Conservation (phyloP, 2,329 filamentous ascomycete species). For the Trichoderma harzianum region DNA sequence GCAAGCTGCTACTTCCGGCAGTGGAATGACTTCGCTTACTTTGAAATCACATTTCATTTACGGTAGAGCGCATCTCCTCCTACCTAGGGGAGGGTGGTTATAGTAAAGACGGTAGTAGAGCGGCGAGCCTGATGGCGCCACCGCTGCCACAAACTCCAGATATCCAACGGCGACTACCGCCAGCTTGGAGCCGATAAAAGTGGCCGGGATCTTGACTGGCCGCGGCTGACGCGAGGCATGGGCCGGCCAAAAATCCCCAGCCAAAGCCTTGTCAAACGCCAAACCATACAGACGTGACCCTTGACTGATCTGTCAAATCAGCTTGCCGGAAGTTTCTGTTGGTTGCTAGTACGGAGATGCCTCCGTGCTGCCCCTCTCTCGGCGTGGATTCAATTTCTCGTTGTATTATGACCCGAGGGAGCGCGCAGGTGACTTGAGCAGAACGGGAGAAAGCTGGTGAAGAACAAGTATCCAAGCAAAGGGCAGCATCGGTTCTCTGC, state of each 20-base stretch:
- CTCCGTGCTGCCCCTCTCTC: not conserved
- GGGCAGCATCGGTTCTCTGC: not conserved
- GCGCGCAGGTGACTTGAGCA: not conserved
- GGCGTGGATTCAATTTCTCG: not conserved
- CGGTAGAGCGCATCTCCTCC: not conserved
- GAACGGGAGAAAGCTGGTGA: not conserved
- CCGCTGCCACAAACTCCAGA: not conserved
- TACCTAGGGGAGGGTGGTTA: not conserved
- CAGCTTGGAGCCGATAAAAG: conserved; percentile 5
- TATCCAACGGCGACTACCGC: not conserved
- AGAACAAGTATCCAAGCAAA: not conserved
- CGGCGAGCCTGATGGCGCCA: not conserved
- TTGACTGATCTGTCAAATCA: not conserved
- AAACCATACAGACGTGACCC: not conserved
- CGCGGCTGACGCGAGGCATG: not conserved
- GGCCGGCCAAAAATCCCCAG: not conserved
- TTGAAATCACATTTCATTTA: not conserved
- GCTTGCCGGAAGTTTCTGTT: not conserved
- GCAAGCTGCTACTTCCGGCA: not conserved
- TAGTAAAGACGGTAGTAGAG: not conserved
- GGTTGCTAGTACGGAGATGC: not conserved
- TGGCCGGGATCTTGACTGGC: not conserved
- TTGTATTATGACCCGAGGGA: not conserved
- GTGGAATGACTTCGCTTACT: not conserved
- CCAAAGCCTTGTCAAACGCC: not conserved